Evolutionary conservation across 2,329 filamentous ascomycete species (phyloP).

Genomic region (Botrytis medusae): DNA sequence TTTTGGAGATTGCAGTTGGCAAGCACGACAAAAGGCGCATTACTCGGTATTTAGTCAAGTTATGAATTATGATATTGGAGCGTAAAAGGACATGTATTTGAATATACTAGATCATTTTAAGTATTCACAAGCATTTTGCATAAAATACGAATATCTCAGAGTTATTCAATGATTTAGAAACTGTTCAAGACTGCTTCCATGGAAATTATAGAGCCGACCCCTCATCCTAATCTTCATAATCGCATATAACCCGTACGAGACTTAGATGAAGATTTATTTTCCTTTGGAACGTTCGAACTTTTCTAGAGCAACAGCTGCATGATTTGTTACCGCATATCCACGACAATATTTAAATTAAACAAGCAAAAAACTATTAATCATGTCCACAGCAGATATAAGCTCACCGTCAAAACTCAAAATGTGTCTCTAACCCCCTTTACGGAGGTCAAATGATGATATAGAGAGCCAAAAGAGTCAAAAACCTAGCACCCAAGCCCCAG

Average conservation of each 20-base stretch:
- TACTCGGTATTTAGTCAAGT: conserved; percentile 23
- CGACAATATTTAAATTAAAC: not conserved
- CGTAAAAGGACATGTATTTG: not conserved
- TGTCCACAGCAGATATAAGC: not conserved
- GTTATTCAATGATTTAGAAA: not conserved
- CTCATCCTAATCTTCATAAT: not conserved
- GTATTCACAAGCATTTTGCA: not conserved
- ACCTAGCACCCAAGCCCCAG: not conserved
- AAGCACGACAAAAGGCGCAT: conserved; percentile 25
- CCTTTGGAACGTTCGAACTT: no score
- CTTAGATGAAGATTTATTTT: not conserved
- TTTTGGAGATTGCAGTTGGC: conserved; percentile 33
- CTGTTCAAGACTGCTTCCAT: not conserved
- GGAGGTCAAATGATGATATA: not conserved
- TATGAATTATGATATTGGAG: not conserved
- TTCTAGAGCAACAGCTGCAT: not conserved
- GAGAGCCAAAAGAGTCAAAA: not conserved
- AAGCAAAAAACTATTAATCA: no score
- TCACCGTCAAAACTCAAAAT: not conserved
- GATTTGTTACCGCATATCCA: no score
- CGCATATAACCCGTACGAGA: not conserved
- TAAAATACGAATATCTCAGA: not conserved
- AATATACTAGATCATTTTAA: no score
- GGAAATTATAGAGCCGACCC: no score
- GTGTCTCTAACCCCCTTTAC: not conserved